Conservation (phyloP, 768 basidiomycete genomes). For the Pleurotus tuoliensis region DNA sequence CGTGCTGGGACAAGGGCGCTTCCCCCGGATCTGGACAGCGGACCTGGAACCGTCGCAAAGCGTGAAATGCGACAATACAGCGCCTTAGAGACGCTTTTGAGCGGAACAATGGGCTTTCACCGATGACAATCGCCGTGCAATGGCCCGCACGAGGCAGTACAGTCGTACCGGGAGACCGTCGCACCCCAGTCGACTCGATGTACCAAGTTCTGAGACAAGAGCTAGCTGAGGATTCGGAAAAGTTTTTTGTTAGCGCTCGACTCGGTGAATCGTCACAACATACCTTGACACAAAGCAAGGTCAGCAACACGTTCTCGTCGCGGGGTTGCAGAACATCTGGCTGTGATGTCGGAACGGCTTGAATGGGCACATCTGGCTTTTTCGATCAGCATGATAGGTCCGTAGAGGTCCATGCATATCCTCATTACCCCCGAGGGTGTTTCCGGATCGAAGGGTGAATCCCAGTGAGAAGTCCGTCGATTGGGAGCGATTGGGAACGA, state of each 20-base stretch:
- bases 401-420: too few species aligned
- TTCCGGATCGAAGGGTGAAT: background rate
- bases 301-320: background rate
- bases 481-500: too few species aligned
- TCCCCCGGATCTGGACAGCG: background rate
- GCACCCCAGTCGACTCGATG: too few species aligned
- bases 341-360: background rate
- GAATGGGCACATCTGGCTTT: background rate
- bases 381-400: too few species aligned
- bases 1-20: background rate
- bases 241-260: too few species aligned
- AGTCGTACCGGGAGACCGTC: too few species aligned
- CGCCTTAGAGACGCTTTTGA: conserved; percentile 4
- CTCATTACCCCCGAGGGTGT: too few species aligned
- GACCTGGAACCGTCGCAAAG: background rate
- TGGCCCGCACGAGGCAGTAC: too few species aligned
- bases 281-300: background rate
- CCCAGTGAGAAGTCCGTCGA: too few species aligned
- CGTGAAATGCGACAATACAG: conserved; percentile 3
- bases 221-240: too few species aligned
- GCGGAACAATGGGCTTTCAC: background rate
- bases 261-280: background rate
- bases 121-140: background rate
- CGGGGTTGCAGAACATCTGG: background rate
- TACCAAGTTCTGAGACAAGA: too few species aligned